phyloP scores from a whole-genome alignment of 169 alveolate species.

The Prorocentrum cordatum region DNA sequence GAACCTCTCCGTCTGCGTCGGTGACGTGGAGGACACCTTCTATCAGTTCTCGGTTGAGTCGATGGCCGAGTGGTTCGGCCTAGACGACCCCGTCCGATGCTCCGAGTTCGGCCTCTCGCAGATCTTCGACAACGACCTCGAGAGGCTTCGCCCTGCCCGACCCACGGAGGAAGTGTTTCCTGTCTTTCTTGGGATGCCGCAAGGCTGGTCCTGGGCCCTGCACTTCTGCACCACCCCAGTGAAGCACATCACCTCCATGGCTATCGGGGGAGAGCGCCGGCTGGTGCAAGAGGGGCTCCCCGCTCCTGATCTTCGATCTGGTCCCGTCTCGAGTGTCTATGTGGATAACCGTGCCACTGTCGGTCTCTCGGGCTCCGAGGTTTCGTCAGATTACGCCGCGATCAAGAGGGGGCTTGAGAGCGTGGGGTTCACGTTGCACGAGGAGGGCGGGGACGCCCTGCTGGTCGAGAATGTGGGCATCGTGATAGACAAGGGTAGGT shows the following conservation, averaged over 20 bases:
- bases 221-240: neutral
- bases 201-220: conserved; percentile 13
- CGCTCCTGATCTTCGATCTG: neutral
- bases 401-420: neutral
- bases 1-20: neutral
- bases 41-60: neutral
- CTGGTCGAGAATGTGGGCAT: neutral
- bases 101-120: neutral
- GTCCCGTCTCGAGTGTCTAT: no score
- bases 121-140: neutral
- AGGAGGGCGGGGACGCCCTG: neutral
- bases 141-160: neutral
- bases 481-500: neutral
- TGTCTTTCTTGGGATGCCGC: conserved; percentile 17
- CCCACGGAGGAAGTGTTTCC: neutral
- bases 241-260: neutral
- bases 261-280: neutral
- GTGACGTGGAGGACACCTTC: conserved; percentile 10
- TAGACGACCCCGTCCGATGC: neutral
- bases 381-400: neutral
- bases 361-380: neutral
- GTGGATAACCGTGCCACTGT: neutral
- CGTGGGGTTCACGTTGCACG: neutral
- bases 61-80: neutral
- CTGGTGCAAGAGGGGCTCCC: conserved; percentile 1